Percentiles rank a stretch among this genome's conserved stretches.
Evolutionary conservation across 2,329 filamentous ascomycete species (phyloP).

Genomic region (Xylariomycetidae sp.): DNA sequence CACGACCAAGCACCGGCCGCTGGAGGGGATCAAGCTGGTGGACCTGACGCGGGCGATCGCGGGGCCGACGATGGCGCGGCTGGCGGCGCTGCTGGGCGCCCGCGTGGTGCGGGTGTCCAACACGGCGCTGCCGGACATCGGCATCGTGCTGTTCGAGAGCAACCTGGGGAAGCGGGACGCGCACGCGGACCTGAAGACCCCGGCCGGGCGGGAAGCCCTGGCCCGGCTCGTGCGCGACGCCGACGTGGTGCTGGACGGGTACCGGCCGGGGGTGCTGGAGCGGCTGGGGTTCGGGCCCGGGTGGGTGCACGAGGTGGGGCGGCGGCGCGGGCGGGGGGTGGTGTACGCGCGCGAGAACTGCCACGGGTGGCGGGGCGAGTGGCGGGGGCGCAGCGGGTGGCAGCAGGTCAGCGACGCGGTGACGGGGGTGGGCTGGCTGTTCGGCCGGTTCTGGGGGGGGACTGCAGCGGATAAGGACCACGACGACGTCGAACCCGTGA

Average conservation of each 20-base stretch:
- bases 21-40: slow-evolving; percentile 29
- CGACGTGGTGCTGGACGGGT: slow-evolving; percentile 30
- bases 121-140: slow-evolving; percentile 25
- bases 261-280: slow-evolving; percentile 27
- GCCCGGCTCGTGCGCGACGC: slow-evolving; percentile 22
- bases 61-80: slow-evolving; percentile 26
- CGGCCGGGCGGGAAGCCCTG: slow-evolving; percentile 16
- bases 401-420: slow-evolving; percentile 25
- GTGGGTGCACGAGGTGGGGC: slow-evolving; percentile 19
- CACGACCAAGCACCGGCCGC: slow-evolving; percentile 20
- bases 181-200: slow-evolving; percentile 26
- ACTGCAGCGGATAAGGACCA: too few species aligned
- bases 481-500: slow-evolving; percentile 21
- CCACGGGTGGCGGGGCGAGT: slow-evolving; percentile 29
- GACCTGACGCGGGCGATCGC: slow-evolving; percentile 31
- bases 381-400: slow-evolving; percentile 27
- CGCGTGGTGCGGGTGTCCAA: slow-evolving; percentile 29
- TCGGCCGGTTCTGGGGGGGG: slow-evolving; percentile 27
- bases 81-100: slow-evolving; percentile 27
- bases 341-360: slow-evolving; percentile 31
- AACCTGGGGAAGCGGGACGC: slow-evolving; percentile 28
- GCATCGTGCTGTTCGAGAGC: slow-evolving; percentile 27
- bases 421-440: slow-evolving; percentile 24
- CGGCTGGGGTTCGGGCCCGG: slow-evolving; percentile 25
- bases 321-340: slow-evolving; percentile 21